Evolutionary conservation across 2,329 filamentous ascomycete genomes (phyloP).

Genomic region (Rhinocladiella similis): DNA sequence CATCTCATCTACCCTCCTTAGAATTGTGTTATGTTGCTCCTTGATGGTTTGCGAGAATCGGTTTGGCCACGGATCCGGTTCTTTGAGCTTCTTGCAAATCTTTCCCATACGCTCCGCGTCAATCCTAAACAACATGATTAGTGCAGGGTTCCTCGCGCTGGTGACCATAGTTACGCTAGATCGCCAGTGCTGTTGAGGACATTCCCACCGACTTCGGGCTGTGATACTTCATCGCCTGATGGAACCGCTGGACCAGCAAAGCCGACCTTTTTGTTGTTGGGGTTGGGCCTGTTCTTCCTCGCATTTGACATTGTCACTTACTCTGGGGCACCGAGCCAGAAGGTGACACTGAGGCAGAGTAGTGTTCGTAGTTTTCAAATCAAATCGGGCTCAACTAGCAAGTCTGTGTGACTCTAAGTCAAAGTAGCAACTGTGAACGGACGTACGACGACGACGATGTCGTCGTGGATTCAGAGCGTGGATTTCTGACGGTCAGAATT

Average conservation of each 20-base stretch:
- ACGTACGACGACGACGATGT: too few species aligned
- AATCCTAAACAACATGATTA: constrained; percentile 6
- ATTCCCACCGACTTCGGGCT: background rate
- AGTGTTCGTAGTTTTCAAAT: background rate
- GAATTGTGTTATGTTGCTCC: constrained; percentile 5
- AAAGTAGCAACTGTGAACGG: too few species aligned
- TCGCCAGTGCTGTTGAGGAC: background rate
- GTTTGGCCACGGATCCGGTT: constrained; percentile 19
- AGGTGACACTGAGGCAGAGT: background rate
- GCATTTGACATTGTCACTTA: background rate
- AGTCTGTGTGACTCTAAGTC: background rate
- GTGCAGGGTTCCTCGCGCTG: background rate
- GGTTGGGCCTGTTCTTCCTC: constrained; percentile 2
- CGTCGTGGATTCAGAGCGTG: too few species aligned
- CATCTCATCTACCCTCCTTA: constrained; percentile 12
- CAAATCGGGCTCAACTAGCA: background rate
- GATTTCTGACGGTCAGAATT: too few species aligned
- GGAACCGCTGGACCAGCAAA: background rate
- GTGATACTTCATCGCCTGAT: constrained; percentile 1
- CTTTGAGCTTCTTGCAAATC: constrained; percentile 18
- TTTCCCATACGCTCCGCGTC: constrained; percentile 17
- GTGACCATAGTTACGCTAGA: background rate
- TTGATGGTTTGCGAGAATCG: constrained; percentile 11
- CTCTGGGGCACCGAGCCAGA: background rate
- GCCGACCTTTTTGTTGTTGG: constrained; percentile 3